Conservation (phyloP, 768 basidiomycete genomes). For the Tulasnella sp. region DNA sequence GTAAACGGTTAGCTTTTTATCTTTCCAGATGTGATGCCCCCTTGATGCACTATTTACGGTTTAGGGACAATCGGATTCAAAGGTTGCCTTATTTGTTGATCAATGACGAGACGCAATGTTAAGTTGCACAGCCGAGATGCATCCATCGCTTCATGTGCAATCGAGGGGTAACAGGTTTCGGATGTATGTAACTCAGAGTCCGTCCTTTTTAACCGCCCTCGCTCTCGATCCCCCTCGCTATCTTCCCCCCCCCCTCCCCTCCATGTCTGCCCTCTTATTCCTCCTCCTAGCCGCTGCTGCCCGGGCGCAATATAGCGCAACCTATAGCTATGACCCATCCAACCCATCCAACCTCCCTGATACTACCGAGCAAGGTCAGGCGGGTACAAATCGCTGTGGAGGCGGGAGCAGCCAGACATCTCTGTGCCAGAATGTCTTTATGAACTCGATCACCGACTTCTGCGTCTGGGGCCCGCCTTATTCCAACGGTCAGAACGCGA, state of each 20-base stretch:
- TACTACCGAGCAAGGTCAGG: slow-evolving; percentile 16
- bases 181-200: neutral
- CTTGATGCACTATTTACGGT: too few species aligned
- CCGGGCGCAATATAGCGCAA: slow-evolving; percentile 10
- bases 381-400: slow-evolving; percentile 35
- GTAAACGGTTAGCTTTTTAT: too few species aligned
- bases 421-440: slow-evolving; percentile 52
- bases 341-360: slow-evolving; percentile 11
- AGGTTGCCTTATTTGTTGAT: too few species aligned
- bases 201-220: neutral
- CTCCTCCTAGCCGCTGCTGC: neutral
- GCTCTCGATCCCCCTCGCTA: neutral
- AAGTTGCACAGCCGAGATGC: too few species aligned
- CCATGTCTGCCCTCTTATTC: neutral
- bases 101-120: too few species aligned
- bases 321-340: slow-evolving; percentile 13
- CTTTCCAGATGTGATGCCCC: too few species aligned
- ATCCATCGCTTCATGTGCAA: too few species aligned
- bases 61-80: too few species aligned
- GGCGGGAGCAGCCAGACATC: slow-evolving; percentile 41
- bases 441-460: slow-evolving; percentile 36
- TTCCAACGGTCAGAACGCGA: slow-evolving; percentile 27
- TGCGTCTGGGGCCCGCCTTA: slow-evolving; percentile 28
- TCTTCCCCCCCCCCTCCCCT: neutral
- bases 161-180: too few species aligned